Percentiles rank a stretch among this genome's conserved stretches.
Conservation (phyloP, 1,284 basidiomycete species). For the Cryptococcus sp. region DNA sequence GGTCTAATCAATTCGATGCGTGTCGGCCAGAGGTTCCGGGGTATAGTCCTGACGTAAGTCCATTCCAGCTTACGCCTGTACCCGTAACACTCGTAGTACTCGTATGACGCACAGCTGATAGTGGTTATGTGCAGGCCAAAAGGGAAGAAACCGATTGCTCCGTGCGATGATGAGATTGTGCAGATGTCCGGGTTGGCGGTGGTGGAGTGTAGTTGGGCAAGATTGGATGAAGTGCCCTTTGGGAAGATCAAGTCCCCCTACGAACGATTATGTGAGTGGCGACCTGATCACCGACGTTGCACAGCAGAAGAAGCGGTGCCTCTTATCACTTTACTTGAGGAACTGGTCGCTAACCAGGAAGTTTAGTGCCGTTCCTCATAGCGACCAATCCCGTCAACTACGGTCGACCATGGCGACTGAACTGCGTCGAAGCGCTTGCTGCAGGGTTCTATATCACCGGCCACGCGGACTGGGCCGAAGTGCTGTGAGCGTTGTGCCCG, state of each 20-base stretch:
- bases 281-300: background rate
- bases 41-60: conserved; percentile 87
- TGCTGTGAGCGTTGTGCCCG: conserved; percentile 54
- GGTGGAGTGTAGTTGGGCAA: conserved; percentile 96
- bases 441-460: conserved; percentile 91
- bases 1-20: conserved; percentile 82
- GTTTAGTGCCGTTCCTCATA: conserved; percentile 81
- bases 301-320: background rate
- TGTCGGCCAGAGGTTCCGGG: conserved; percentile 84
- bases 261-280: conserved; percentile 76
- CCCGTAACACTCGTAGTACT: background rate
- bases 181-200: conserved; percentile 80
- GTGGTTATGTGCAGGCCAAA: conserved; percentile 66
- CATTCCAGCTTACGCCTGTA: background rate
- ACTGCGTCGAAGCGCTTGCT: conserved; percentile 89
- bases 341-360: background rate
- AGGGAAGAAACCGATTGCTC: conserved; percentile 76
- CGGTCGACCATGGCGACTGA: conserved; percentile 87
- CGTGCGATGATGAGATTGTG: conserved; percentile 81
- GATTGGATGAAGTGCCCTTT: conserved; percentile 91
- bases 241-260: conserved; percentile 88
- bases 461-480: conserved; percentile 75
- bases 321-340: background rate
- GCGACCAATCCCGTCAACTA: conserved; percentile 95
- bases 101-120: background rate